Evolutionary conservation across 306 rosid genomes (phyloP), one percentile per base, ranked within the genome.

Genomic region (Cucurbita argyrosperma): DNA sequence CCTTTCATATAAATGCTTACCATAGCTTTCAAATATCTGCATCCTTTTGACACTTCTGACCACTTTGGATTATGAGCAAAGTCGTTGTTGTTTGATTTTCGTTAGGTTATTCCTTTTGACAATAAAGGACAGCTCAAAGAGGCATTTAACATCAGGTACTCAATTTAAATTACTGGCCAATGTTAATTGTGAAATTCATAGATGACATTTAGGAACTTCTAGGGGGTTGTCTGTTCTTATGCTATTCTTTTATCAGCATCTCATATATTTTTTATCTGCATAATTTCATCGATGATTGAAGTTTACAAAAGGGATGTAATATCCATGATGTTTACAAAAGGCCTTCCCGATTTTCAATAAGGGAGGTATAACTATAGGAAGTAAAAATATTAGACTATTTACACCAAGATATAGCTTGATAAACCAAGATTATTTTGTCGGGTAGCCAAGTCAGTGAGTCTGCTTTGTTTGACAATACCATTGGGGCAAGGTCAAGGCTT

Each of bases 61-160:
- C 23, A 70, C 74, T 49, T 70, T 30, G 55, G 74, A 49, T 50
- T 23, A 58, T 76, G 77, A 47, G 37, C 50, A 12, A 67, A 14
- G 42, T 21, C 47, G 51, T 68, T 53, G 39, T 79, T 84, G 26
- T 26, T 26, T 26, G 26, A 0, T 74, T 39, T 76, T 54, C 77
- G 18, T 71, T 82, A 94, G 99, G 99, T 94, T 68, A 91, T 94
- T 80, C 99, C 99, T 61, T 94, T 94, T 42, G 97, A 94, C 76
- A 94, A 91, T 76, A 94, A 84, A 79, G 99, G 99, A 37, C 99
- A 88, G 79, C 97, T 94, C 74, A 94, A 94, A 85, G 99, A 94
- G 82, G 99, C 99, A 43, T 94, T 94, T 82, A 94, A 94, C 78
- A 94, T 94, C 46, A 84, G 99, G 99, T 94, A 90, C 63, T 55